Conservation (phyloP, 768 basidiomycete species). For the Gymnopilus dilepis region DNA sequence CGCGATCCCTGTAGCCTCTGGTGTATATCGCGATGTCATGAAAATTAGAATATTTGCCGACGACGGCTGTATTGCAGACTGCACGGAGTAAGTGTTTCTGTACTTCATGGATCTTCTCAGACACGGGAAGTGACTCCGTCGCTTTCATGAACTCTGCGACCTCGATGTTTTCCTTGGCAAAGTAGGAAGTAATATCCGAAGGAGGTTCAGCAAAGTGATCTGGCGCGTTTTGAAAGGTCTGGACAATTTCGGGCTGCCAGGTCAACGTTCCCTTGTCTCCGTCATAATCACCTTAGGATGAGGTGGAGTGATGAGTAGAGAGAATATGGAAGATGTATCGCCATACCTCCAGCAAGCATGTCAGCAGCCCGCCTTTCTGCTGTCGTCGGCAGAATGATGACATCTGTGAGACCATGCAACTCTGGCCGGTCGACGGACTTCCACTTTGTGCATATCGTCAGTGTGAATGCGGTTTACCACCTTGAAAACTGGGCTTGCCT, state of each 20-base stretch:
- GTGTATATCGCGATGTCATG: conserved; percentile 62
- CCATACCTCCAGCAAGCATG: conserved; percentile 64
- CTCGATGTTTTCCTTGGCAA: conserved; percentile 48
- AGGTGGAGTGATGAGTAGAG: not conserved
- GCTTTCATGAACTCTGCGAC: conserved; percentile 48
- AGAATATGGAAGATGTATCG: too few species aligned
- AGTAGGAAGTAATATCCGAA: conserved; percentile 40
- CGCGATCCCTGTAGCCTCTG: conserved; percentile 52
- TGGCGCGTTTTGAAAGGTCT: conserved; percentile 57
- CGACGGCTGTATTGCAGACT: conserved; percentile 47
- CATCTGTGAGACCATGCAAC: conserved; percentile 56
- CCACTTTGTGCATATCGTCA: conserved; percentile 44
- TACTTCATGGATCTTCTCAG: conserved; percentile 37
- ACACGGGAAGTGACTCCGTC: conserved; percentile 20
- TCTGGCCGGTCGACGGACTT: conserved; percentile 57
- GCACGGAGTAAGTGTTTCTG: conserved; percentile 59
- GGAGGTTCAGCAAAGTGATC: conserved; percentile 57
- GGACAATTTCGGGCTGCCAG: conserved; percentile 62
- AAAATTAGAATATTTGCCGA: conserved; percentile 60
- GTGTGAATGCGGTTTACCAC: not conserved
- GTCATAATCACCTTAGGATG: conserved; percentile 81
- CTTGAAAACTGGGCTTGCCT: conserved; percentile 40
- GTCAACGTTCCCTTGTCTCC: conserved; percentile 66
- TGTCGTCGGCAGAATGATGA: conserved; percentile 62
- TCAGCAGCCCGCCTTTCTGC: conserved; percentile 63